Conservation (phyloP, 495 filamentous ascomycete genomes). For the Beverwykella pulmonaria region DNA sequence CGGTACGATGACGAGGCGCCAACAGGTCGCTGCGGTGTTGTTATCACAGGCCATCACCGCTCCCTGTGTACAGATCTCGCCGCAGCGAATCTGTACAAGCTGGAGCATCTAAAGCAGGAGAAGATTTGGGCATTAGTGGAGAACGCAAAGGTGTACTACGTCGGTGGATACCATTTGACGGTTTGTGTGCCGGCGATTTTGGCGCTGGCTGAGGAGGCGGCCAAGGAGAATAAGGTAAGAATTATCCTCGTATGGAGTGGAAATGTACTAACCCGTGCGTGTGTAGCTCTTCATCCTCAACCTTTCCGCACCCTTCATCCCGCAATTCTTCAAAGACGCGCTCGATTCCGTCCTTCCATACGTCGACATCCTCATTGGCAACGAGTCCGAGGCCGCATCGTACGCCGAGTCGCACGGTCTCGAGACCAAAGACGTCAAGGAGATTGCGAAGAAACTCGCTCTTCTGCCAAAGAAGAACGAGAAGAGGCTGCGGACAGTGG, state of each 20-base stretch:
- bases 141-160: conserved; percentile 83
- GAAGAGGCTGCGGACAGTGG: conserved; percentile 73
- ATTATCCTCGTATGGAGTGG: background rate
- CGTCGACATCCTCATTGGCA: conserved; percentile 96
- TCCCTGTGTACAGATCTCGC: conserved; percentile 94
- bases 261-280: background rate
- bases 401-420: conserved; percentile 80
- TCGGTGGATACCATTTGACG: conserved; percentile 87
- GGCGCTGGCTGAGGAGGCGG: conserved; percentile 87
- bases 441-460: conserved; percentile 84
- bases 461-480: conserved; percentile 88
- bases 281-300: conserved; percentile 76
- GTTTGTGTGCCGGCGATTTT: conserved; percentile 88
- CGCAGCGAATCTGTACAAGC: conserved; percentile 94
- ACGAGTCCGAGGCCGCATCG: conserved; percentile 88
- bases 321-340: conserved; percentile 95
- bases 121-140: conserved; percentile 89
- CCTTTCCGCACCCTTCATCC: conserved; percentile 91
- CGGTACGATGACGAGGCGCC: conserved; percentile 76
- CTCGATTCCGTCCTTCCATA: conserved; percentile 82
- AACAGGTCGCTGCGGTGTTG: conserved; percentile 92
- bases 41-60: conserved; percentile 94
- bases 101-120: conserved; percentile 88
- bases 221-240: conserved; percentile 74
- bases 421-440: conserved; percentile 71